Evolutionary conservation across 2,329 filamentous ascomycete genomes (phyloP).

Genomic region (Aspergillus transmontanensis): DNA sequence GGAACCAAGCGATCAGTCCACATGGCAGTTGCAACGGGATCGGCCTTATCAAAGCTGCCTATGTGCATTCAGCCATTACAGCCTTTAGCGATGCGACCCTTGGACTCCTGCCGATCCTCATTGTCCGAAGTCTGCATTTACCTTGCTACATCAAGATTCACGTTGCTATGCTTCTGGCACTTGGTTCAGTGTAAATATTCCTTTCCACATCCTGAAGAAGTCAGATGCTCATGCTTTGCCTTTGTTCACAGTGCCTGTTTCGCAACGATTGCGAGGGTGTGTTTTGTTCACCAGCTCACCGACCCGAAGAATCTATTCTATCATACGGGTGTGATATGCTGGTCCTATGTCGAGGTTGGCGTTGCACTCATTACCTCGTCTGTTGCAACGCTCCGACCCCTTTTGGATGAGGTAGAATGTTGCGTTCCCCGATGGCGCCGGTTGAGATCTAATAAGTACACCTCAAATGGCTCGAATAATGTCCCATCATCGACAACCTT

Average conservation of each 20-base stretch:
- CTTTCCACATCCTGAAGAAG: background rate
- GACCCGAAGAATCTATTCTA: conserved; percentile 10
- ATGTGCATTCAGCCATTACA: conserved; percentile 8
- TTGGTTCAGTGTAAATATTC: conserved; percentile 2
- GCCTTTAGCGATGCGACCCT: background rate
- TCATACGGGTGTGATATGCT: background rate
- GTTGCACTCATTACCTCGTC: conserved; percentile 6
- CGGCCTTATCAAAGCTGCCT: background rate
- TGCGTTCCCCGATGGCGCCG: background rate
- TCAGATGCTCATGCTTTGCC: background rate
- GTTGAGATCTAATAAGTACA: background rate
- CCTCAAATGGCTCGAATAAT: background rate
- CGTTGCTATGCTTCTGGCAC: background rate
- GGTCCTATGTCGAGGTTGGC: conserved; percentile 5
- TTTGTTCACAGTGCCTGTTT: background rate
- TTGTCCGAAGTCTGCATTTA: conserved; percentile 5
- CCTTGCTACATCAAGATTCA: background rate
- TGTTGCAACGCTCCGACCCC: conserved; percentile 4
- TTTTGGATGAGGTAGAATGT: background rate
- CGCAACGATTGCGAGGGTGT: background rate
- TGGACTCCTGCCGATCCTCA: conserved; percentile 1
- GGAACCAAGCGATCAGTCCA: background rate
- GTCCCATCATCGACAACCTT: background rate
- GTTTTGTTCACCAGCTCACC: conserved; percentile 2
- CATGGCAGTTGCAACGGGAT: conserved; percentile 1